A percentile compares a stretch with the other conserved stretches of the same genome.
Evolutionary conservation across 306 rosid genomes (phyloP).

Genomic region (apple (Malus domestica)): ASM211411v1 NC_041793.1:31435501-31436000

Average conservation of each 20-base stretch:
- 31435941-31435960: conserved; percentile 96
- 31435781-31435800: conserved; percentile 88
- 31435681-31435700: not conserved
- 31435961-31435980: conserved; percentile 97
- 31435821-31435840: conserved; percentile 14
- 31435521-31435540: not conserved
- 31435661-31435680: not conserved
- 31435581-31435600: not conserved
- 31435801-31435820: conserved; percentile 43
- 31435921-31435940: conserved; percentile 94
- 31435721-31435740: conserved; percentile 95
- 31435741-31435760: conserved; percentile 86
- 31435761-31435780: conserved; percentile 99
- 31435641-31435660: not conserved
- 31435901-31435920: conserved; percentile 93
- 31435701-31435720: conserved; percentile 42
- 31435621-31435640: not conserved
- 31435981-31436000: conserved; percentile 52
- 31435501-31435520: not conserved
- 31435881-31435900: conserved; percentile 15
- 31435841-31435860: not conserved
- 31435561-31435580: not conserved
- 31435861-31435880: conserved; percentile 5
- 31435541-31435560: not conserved
- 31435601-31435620: not conserved